Conservation (phyloP, 2,329 filamentous ascomycete species). For the Eutypa lata region DNA sequence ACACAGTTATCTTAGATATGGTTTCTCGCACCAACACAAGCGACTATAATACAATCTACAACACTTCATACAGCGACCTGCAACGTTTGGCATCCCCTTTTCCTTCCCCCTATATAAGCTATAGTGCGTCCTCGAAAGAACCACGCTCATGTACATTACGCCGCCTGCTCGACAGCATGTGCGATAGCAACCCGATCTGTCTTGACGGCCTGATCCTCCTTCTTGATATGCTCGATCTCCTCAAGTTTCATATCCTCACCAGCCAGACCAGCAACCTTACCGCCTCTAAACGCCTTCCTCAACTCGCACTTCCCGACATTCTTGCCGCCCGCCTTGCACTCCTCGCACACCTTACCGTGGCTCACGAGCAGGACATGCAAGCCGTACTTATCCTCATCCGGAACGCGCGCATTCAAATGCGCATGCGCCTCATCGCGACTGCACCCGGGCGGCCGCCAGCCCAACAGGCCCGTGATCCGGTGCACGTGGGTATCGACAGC, state of each 20-base stretch:
- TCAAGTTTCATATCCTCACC: constrained; percentile 7
- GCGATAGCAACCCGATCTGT: constrained; percentile 6
- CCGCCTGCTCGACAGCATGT: neutral
- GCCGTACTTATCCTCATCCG: constrained; percentile 47
- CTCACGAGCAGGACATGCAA: constrained; percentile 47
- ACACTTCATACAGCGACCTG: too few relatives aligned
- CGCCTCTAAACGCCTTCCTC: constrained; percentile 34
- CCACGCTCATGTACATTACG: too few relatives aligned
- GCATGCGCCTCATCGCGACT: constrained; percentile 45
- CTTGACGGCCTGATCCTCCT: constrained; percentile 7
- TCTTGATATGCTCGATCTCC: constrained; percentile 5
- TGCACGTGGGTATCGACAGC: constrained; percentile 54
- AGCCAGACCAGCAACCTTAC: constrained; percentile 18
- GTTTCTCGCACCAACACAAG: too few relatives aligned
- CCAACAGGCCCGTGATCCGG: constrained; percentile 45
- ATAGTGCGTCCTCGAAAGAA: too few relatives aligned
- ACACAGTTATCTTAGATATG: too few relatives aligned
- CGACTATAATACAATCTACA: too few relatives aligned
- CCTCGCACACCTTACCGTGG: constrained; percentile 43
- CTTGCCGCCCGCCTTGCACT: constrained; percentile 44
- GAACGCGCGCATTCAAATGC: constrained; percentile 46
- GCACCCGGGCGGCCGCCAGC: constrained; percentile 42
- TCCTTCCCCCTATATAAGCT: too few relatives aligned
- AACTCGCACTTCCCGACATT: constrained; percentile 37
- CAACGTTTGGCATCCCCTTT: too few relatives aligned